Evolutionary conservation across 2,329 filamentous ascomycete species (phyloP).

Genomic region (Trichophyton mentagrophytes): DNA sequence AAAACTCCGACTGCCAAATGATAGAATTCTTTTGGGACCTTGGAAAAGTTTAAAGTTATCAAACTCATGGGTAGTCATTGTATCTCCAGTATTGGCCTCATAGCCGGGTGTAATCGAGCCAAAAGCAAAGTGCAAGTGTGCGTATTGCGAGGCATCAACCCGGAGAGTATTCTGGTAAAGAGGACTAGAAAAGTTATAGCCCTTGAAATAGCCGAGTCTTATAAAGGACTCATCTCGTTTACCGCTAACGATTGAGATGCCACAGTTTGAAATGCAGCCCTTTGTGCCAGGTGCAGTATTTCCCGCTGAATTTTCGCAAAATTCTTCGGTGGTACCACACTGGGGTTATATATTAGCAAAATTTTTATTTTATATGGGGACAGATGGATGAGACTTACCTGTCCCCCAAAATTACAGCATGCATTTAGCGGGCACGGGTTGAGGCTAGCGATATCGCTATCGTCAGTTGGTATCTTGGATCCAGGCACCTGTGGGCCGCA

Average conservation of each 20-base stretch:
- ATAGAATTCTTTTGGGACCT: background rate
- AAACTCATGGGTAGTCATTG: conserved; percentile 20
- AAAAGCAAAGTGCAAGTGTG: conserved; percentile 27
- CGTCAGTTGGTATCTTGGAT: conserved; percentile 20
- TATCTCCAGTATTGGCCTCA: conserved; percentile 17
- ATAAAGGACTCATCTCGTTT: conserved; percentile 14
- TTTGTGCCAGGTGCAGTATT: background rate
- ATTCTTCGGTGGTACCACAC: conserved; percentile 6
- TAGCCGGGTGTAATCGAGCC: conserved; percentile 25
- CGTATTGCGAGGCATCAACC: conserved; percentile 12
- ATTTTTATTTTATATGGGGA: conserved; percentile 33
- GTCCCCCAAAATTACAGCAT: conserved; percentile 26
- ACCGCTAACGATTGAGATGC: background rate
- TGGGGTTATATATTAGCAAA: conserved; percentile 19
- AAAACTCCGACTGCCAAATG: conserved; percentile 32
- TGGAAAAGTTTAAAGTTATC: background rate
- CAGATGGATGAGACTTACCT: conserved; percentile 32
- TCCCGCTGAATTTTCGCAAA: conserved; percentile 21
- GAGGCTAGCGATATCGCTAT: conserved; percentile 32
- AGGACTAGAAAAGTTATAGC: conserved; percentile 18
- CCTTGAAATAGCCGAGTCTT: conserved; percentile 23
- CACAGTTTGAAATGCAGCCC: background rate
- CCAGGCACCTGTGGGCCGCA: conserved; percentile 38
- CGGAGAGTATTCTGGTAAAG: conserved; percentile 17
- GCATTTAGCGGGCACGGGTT: conserved; percentile 38